These are phyloP conservation scores for Lentinula detonsa DNA, from an alignment of 768 basidiomycete genomes.

Conservation along the genomic window DNA sequence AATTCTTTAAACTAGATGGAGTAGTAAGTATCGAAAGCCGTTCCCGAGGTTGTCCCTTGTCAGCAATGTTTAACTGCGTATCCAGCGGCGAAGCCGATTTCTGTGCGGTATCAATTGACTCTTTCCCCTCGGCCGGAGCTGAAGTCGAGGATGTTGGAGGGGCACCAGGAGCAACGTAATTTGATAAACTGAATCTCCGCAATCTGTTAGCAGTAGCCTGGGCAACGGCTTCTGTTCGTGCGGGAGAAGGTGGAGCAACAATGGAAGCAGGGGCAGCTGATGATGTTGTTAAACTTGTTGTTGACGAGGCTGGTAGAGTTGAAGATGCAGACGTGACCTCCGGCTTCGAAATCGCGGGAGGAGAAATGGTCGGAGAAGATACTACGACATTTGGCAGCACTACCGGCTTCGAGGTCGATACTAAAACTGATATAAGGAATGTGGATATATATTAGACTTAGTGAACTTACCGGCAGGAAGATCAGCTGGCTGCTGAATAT, in stretches of 20 bases:
- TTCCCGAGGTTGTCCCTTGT: neutral
- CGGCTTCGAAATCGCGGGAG: neutral
- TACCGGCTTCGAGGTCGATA: neutral
- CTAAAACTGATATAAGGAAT: neutral
- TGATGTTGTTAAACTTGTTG: neutral
- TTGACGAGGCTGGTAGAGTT: neutral
- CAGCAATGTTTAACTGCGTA: neutral
- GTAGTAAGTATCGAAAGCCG: neutral
- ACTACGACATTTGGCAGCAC: neutral
- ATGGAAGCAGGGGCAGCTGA: neutral
- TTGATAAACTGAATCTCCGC: conserved; percentile 4
- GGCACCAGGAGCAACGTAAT: conserved; percentile 3
- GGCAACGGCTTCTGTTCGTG: neutral
- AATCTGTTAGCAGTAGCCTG: conserved; percentile 2
- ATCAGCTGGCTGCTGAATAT: neutral
- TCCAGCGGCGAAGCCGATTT: neutral
- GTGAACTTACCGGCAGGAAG: neutral
- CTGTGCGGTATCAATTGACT: neutral
- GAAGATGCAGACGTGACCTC: neutral
- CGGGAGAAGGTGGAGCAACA: neutral
- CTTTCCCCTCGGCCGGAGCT: neutral
- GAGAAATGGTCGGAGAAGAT: neutral
- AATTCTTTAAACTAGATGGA: neutral
- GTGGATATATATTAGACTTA: neutral
- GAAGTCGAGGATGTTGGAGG: neutral